Percentiles rank a stretch among this genome's conserved stretches.
Conservation (phyloP, 2,329 filamentous ascomycete species). For the Colletotrichum somersetense region DNA sequence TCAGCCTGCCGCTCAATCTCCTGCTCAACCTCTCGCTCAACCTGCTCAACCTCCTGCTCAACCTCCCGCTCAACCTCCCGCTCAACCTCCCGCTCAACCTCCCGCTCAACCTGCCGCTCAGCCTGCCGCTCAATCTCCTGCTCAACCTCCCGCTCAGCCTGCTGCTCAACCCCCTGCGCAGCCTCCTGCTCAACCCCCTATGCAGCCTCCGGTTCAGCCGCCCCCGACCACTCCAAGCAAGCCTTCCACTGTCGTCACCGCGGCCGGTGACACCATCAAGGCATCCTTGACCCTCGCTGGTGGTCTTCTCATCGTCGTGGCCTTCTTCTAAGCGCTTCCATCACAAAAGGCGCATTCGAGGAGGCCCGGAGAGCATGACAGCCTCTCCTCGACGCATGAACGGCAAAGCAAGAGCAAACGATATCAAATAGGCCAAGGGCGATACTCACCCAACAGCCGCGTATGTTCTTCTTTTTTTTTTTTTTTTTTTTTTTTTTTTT, state of each 20-base stretch:
- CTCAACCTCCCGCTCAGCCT: background rate
- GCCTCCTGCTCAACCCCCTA: constrained; percentile 14
- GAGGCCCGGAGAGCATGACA: background rate
- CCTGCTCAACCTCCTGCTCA: background rate
- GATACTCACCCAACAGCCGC: background rate
- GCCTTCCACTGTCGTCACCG: constrained; percentile 29
- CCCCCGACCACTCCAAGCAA: constrained; percentile 2
- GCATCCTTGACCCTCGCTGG: constrained; percentile 23
- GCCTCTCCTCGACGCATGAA: background rate
- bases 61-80: background rate
- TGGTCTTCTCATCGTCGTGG: constrained; percentile 16
- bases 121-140: background rate
- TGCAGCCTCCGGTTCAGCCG: constrained; percentile 5
- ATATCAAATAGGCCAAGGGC: background rate
- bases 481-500: background rate
- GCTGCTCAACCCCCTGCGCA: constrained; percentile 12
- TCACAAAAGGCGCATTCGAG: background rate
- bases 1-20: background rate
- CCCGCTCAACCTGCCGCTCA: background rate
- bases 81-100: background rate
- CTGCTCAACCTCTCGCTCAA: constrained; percentile 3
- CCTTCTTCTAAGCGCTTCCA: constrained; percentile 27
- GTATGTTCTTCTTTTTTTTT: background rate
- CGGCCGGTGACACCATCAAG: constrained; percentile 31
- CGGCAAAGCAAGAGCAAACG: background rate